Base-by-base conservation (phyloP, 2,329 filamentous ascomycete genomes). In the Trichoderma atroviride region DNA sequence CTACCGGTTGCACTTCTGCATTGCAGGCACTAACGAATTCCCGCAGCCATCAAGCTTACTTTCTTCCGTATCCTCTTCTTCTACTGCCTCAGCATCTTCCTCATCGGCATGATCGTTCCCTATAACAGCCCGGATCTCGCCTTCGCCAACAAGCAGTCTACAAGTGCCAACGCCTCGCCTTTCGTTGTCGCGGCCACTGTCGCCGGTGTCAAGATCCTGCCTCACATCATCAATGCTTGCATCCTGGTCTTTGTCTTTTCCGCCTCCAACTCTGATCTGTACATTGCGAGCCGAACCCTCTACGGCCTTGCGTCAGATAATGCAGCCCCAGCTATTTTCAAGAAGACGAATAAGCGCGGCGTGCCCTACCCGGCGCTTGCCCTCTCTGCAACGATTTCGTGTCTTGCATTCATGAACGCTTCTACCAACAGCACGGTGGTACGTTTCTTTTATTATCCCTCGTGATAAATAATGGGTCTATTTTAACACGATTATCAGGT, bases 51-150 rank as follows among this genome's bases (percentile, higher is more conserved):
- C 83, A 91, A 89, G 78, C 85, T 93, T 61, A 94, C 91, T 73
- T 94, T 94, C 80, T 94, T 88, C 83, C 92, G 92, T 69, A 94
- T 95, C 78, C 80, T 93, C 73, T 83, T 94, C 82, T 95, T 95
- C 84, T 95, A 95, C 83, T 85, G 89, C 74, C 79, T 93, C 70
- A 89, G 87, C 27, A 90, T 94, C 43, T 85, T 95, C 64, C 84
- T 94, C 63, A 83, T 95, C 67, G 92, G 92, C 75, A 92, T 93
- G 85, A 84, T 91, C 63, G 90, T 95, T 4, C 91, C 91, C 1
- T 94, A 91, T 83, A 81, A 94, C 83, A 87, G 86, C 50, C 0
- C 72, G 0, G 78, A 87, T 0, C 88, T 93, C 5, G 79, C 82
- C 27, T 89, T 90, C 72, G 88, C 89, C 74, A 87, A 82, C 78